Percentiles rank a stretch among this genome's conserved stretches.
These are phyloP conservation scores for Terana coerulea DNA, from an alignment of 768 basidiomycete genomes.

Conservation along the genomic window DNA sequence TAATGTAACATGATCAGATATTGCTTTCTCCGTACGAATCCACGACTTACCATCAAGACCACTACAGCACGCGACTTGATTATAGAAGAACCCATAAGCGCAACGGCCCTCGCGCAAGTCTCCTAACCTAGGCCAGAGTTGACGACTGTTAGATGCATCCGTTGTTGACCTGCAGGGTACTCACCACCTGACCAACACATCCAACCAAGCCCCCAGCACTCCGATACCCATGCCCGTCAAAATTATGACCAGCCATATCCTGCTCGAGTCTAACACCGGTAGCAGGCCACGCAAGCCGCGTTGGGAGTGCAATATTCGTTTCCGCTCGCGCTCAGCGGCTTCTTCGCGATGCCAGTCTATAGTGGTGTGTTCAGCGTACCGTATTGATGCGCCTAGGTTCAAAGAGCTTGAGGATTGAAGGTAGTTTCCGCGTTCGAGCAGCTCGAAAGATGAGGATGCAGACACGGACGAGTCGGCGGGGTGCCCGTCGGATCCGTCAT, in stretches of 20 bases:
- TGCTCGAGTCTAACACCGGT: conserved; percentile 51
- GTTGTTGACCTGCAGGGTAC: conserved; percentile 1
- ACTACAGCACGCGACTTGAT: conserved; percentile 66
- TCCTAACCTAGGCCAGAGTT: conserved; percentile 46
- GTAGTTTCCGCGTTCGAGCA: conserved; percentile 13
- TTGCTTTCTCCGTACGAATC: background rate
- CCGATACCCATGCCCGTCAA: conserved; percentile 66
- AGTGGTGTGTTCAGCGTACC: conserved; percentile 55
- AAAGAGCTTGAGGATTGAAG: background rate
- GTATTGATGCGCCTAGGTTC: conserved; percentile 7
- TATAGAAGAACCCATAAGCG: conserved; percentile 66
- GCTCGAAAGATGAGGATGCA: conserved; percentile 17
- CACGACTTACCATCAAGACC: conserved; percentile 49
- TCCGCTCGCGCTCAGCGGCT: conserved; percentile 54
- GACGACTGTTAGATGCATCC: background rate
- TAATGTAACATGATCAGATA: conserved; percentile 24
- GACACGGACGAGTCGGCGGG: background rate
- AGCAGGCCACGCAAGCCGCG: conserved; percentile 54
- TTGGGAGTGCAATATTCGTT: conserved; percentile 44
- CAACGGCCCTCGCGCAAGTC: conserved; percentile 70
- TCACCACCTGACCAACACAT: conserved; percentile 72
- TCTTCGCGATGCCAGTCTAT: conserved; percentile 73
- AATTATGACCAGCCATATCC: conserved; percentile 67
- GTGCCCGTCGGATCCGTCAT: background rate
- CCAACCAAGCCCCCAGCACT: conserved; percentile 65